Conservation (phyloP, 176 grass and related monocot species). For the Ampelocalamus luodianensis region DNA sequence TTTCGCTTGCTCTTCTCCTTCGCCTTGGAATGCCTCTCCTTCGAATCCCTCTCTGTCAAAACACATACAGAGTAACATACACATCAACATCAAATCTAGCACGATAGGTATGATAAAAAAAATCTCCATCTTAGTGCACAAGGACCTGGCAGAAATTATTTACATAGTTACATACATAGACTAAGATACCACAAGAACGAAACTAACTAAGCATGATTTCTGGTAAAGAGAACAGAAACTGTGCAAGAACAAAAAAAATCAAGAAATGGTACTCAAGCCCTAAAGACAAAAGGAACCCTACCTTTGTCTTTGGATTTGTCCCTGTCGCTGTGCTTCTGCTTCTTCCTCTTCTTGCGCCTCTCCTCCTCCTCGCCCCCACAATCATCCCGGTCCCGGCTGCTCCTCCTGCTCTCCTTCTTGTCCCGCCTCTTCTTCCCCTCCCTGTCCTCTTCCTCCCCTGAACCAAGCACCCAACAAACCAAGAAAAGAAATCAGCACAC, state of each 20-base stretch:
- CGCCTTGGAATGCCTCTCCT: slow-evolving; percentile 51
- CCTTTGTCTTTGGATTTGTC: slow-evolving; percentile 71
- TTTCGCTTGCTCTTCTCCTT: slow-evolving; percentile 46
- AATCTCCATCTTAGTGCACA: background rate
- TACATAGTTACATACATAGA: background rate
- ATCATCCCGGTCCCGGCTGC: slow-evolving; percentile 31
- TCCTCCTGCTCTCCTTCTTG: slow-evolving; percentile 56
- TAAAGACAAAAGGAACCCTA: slow-evolving; percentile 40
- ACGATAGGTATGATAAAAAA: background rate
- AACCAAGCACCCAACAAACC: background rate
- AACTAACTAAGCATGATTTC: no score
- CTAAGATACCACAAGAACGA: background rate
- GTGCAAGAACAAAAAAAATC: background rate
- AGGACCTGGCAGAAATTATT: background rate
- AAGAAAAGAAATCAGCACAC: slow-evolving; percentile 24
- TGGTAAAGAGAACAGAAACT: background rate
- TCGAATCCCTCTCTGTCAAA: slow-evolving; percentile 46
- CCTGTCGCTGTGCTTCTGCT: slow-evolving; percentile 56
- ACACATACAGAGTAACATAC: background rate
- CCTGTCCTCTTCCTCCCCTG: slow-evolving; percentile 71
- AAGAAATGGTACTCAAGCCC: background rate
- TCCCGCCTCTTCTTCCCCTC: slow-evolving; percentile 60
- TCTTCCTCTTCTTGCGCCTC: slow-evolving; percentile 58
- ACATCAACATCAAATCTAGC: slow-evolving; percentile 16
- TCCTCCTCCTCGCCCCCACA: slow-evolving; percentile 43